These are phyloP conservation scores for Alternaria postmessia DNA, from an alignment of 2,329 filamentous ascomycete genomes.

Conservation along the genomic window DNA sequence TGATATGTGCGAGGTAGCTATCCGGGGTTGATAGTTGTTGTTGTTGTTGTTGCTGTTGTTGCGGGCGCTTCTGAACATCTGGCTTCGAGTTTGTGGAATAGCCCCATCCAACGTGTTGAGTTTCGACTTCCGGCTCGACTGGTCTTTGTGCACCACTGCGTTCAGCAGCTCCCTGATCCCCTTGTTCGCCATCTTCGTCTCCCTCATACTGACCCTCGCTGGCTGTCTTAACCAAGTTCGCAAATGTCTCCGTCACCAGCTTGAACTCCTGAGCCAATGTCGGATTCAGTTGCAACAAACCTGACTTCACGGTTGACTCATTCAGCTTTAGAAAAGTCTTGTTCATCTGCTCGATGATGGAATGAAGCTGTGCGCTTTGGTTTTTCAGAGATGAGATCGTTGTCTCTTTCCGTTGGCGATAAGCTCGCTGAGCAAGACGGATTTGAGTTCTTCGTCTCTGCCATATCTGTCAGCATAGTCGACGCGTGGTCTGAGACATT, in stretches of 20 bases:
- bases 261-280: constrained; percentile 66
- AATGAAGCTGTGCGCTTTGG: constrained; percentile 73
- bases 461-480: constrained; percentile 17
- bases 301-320: constrained; percentile 65
- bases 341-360: constrained; percentile 76
- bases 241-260: constrained; percentile 65
- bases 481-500: not conserved
- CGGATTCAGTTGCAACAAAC: constrained; percentile 65
- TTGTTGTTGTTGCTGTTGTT: constrained; percentile 8
- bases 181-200: constrained; percentile 48
- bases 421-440: constrained; percentile 83
- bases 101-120: constrained; percentile 38
- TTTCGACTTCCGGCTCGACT: constrained; percentile 13
- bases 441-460: constrained; percentile 87
- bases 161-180: constrained; percentile 9
- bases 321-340: constrained; percentile 73
- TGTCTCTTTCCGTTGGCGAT: constrained; percentile 83
- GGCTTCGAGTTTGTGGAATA: constrained; percentile 22
- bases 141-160: constrained; percentile 13
- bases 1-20: constrained; percentile 23
- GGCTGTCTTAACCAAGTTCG: constrained; percentile 60
- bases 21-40: constrained; percentile 16
- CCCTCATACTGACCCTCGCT: constrained; percentile 43
- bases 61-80: not conserved
- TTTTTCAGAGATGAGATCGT: constrained; percentile 77